phyloP scores from a whole-genome alignment of 108 stramenopile genomes.

The Cyclotella distinguenda region DNA sequence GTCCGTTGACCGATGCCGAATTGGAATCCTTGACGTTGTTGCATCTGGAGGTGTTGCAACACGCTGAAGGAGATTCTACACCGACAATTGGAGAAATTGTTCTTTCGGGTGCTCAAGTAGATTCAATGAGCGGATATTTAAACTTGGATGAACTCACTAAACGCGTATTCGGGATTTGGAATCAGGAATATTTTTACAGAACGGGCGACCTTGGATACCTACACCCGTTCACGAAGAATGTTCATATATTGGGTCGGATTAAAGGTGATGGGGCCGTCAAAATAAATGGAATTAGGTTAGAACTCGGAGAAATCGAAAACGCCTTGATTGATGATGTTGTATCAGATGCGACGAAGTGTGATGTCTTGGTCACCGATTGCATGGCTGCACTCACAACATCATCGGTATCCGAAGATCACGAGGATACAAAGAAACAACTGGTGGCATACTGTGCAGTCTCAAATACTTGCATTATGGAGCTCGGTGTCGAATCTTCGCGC shows the following conservation, averaged over 20 bases:
- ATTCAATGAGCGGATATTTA: conserved; percentile 59
- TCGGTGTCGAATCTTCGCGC: conserved; percentile 28
- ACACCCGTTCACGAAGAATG: conserved; percentile 29
- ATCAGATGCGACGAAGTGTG: conserved; percentile 3
- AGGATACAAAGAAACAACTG: conserved; percentile 42
- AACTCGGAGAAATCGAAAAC: conserved; percentile 78
- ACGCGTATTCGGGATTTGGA: conserved; percentile 47
- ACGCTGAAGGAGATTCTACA: background rate
- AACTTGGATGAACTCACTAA: conserved; percentile 59
- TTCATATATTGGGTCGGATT: conserved; percentile 73
- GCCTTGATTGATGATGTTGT: conserved; percentile 52
- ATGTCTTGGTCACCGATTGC: conserved; percentile 51
- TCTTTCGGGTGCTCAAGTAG: conserved; percentile 66
- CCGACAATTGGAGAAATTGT: conserved; percentile 68
- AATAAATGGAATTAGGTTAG: conserved; percentile 79
- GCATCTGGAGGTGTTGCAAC: background rate
- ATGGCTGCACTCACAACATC: conserved; percentile 36
- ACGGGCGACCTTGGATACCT: conserved; percentile 80
- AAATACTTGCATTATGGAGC: conserved; percentile 41
- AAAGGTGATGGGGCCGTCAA: conserved; percentile 83
- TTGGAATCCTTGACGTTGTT: conserved; percentile 17
- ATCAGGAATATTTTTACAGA: conserved; percentile 51
- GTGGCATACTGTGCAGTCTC: conserved; percentile 69
- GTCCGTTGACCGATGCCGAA: conserved; percentile 24
- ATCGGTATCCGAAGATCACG: conserved; percentile 8